Evolutionary conservation across 2,329 filamentous ascomycete species (phyloP).

Genomic region (Stenocarpella maydis): DNA sequence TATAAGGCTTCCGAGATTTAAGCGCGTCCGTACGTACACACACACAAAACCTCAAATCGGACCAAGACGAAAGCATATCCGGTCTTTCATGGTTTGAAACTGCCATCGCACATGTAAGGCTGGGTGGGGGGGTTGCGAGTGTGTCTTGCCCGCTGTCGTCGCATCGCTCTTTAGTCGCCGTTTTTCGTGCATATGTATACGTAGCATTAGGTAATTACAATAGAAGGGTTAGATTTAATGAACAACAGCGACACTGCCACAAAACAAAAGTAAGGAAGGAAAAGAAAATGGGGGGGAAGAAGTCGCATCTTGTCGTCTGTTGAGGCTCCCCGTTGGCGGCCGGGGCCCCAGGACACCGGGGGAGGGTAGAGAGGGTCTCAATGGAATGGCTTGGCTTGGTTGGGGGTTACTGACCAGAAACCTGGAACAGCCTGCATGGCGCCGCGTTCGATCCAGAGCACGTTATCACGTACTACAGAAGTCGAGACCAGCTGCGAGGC

Average conservation of each 20-base stretch:
- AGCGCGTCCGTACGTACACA: no score
- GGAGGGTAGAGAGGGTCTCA: not conserved
- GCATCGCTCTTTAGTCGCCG: not conserved
- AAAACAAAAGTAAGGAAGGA: no score
- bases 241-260: no score
- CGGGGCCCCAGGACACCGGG: not conserved
- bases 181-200: not conserved
- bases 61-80: not conserved
- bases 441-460: constrained; percentile 5
- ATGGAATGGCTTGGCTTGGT: not conserved
- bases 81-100: not conserved
- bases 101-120: not conserved
- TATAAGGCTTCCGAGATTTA: not conserved
- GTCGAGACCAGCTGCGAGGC: not conserved
- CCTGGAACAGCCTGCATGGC: constrained; percentile 21
- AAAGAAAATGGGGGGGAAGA: no score
- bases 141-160: not conserved
- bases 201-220: not conserved
- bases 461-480: no score
- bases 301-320: not conserved
- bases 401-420: constrained; percentile 14
- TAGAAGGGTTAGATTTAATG: not conserved
- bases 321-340: not conserved
- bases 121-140: not conserved
- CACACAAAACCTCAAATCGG: not conserved